Evolutionary conservation across 345 rosid genomes (phyloP).

Genomic region (Populus alba): DNA sequence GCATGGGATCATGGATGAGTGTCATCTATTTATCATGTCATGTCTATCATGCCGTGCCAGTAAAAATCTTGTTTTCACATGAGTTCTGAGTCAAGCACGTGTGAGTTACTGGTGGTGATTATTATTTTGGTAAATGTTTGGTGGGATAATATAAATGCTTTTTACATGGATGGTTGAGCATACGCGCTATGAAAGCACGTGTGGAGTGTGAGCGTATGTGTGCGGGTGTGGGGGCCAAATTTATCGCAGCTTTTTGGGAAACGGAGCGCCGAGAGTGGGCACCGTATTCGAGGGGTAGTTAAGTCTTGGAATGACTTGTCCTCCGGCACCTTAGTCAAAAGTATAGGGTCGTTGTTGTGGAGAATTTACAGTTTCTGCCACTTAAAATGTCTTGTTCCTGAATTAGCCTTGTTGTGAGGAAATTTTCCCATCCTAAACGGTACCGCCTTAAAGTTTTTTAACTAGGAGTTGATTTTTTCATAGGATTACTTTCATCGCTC

Average conservation of each 20-base stretch:
- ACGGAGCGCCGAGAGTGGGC: constrained; percentile 13
- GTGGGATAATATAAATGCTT: neutral
- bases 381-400: neutral
- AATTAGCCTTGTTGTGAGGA: neutral
- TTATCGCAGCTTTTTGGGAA: neutral
- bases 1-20: constrained; percentile 7
- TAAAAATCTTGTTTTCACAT: neutral
- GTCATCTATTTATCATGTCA: constrained; percentile 5
- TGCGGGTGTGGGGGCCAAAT: too few relatives aligned
- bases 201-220: neutral
- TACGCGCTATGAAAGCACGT: neutral
- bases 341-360: neutral
- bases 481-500: neutral
- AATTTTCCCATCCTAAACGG: neutral
- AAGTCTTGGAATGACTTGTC: neutral
- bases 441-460: neutral
- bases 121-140: neutral
- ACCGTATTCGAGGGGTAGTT: neutral
- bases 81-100: neutral
- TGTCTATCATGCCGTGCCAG: neutral
- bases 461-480: too few relatives aligned
- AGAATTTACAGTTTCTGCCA: neutral
- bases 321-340: neutral
- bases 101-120: neutral
- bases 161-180: neutral